Conservation (phyloP, 768 basidiomycete genomes). For the Tricholomella constricta region DNA sequence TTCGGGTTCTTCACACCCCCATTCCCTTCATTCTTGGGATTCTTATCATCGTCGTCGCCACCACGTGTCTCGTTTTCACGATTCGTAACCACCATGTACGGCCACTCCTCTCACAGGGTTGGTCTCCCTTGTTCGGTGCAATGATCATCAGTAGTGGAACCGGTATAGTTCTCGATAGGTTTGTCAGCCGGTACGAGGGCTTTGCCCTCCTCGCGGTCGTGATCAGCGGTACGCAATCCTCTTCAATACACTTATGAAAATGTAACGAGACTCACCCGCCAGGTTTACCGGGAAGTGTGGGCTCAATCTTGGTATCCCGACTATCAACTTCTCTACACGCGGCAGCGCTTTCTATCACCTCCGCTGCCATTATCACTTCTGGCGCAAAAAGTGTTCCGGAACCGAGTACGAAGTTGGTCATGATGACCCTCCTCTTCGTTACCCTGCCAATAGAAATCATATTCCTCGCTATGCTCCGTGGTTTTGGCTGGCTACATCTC, state of each 20-base stretch:
- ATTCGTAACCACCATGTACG: slow-evolving; percentile 68
- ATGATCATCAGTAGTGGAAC: slow-evolving; percentile 88
- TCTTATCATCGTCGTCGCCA: slow-evolving; percentile 47
- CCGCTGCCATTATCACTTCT: slow-evolving; percentile 19
- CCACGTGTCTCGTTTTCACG: slow-evolving; percentile 55
- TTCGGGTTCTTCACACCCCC: slow-evolving; percentile 63
- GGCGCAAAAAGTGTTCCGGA: slow-evolving; percentile 23
- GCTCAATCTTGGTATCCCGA: slow-evolving; percentile 88
- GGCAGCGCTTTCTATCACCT: slow-evolving; percentile 41
- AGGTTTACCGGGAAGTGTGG: slow-evolving; percentile 88
- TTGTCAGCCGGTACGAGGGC: slow-evolving; percentile 84
- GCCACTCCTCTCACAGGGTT: slow-evolving; percentile 79
- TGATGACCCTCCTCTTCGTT: slow-evolving; percentile 69
- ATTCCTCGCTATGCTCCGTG: slow-evolving; percentile 67
- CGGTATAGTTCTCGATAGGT: slow-evolving; percentile 89
- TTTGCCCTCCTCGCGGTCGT: slow-evolving; percentile 88
- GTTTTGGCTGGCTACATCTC: slow-evolving; percentile 77
- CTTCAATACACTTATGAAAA: not conserved
- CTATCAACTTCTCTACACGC: slow-evolving; percentile 88
- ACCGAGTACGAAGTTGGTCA: slow-evolving; percentile 54
- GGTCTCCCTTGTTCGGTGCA: slow-evolving; percentile 88
- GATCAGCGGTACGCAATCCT: slow-evolving; percentile 65
- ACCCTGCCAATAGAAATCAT: slow-evolving; percentile 80
- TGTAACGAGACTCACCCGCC: slow-evolving; percentile 1
- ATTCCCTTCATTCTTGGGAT: slow-evolving; percentile 61